phyloP scores from a whole-genome alignment of 202 grass and related monocot genomes.

The Dendrocalamus latiflorus region DNA sequence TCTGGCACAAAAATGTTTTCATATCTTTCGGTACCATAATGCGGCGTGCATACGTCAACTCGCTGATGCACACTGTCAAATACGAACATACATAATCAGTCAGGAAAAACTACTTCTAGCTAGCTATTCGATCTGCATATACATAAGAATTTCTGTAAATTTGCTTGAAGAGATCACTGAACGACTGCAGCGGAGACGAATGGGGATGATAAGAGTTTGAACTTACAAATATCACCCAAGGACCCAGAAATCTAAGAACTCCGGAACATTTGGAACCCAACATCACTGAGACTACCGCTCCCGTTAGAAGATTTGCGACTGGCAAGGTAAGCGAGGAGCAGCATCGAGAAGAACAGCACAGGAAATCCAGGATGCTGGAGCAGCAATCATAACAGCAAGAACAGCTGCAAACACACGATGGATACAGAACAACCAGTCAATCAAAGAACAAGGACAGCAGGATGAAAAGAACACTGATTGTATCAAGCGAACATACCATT shows the following conservation, averaged over 20 bases:
- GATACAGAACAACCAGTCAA: neutral
- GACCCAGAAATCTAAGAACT: neutral
- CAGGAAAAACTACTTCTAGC: neutral
- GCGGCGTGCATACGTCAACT: neutral
- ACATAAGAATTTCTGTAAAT: neutral
- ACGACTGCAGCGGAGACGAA: neutral
- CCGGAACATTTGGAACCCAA: neutral
- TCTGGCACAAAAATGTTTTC: no score
- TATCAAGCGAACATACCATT: conserved; percentile 24
- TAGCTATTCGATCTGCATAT: neutral
- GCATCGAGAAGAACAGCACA: conserved; percentile 45
- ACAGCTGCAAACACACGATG: conserved; percentile 29
- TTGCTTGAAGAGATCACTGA: neutral
- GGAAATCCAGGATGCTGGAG: conserved; percentile 51
- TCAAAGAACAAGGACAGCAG: neutral
- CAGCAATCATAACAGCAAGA: conserved; percentile 65
- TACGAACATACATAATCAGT: neutral
- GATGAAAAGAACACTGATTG: neutral
- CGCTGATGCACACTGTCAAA: neutral
- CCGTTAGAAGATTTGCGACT: neutral
- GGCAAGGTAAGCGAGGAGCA: neutral
- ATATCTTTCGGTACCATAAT: neutral
- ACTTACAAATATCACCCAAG: neutral
- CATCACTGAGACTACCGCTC: neutral
- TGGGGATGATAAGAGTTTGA: neutral